Base-by-base conservation (phyloP, 495 filamentous ascomycete species). In the Bombardia bombarda region DNA sequence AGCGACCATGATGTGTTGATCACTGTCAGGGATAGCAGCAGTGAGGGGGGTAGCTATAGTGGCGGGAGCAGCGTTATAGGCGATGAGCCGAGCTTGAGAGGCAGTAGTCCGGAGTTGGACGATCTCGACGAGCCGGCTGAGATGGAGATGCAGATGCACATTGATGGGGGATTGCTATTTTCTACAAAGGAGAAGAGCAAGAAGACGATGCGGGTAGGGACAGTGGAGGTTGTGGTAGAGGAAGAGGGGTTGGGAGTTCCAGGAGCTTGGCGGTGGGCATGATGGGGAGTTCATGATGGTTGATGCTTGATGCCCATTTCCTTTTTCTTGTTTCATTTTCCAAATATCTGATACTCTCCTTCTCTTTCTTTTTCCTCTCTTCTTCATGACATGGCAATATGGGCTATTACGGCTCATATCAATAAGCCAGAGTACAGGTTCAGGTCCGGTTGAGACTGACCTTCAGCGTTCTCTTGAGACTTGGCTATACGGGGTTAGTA, bases 11-110 rank as follows among this genome's bases (percentile, higher is more conserved):
- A 46, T 32, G 28, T 43, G 18, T 16, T 39, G 24, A 47, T 43
- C 36, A 35, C 42, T 21, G 46, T 44, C 22, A 30, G 46, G 13
- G 49, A 52, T 25, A 43, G 33, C 6, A 49, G 46, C 16, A 38
- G 45, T 14, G 50, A 53, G 36, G 24, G 28, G 3, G n/a, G n/a
- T n/a, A n/a, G n/a, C n/a, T n/a, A n/a, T n/a, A n/a, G n/a, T n/a
- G n/a, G n/a, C n/a, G n/a, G n/a, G n/a, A n/a, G n/a, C n/a, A n/a
- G 23, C 9, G n/a, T 7, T 40, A 24, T 40, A 22, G 22, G 28
- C 22, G n/a, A 30, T 9, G 30, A 37, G 38, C 18, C 40, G 20
- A 36, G 40, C 19, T 39, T 43, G 21, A 10, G 40, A 7, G 40
- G 25, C 13, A 16, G 16, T 6, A 40, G 28, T 24, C 35, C 43